Base-by-base conservation (phyloP, 2,329 filamentous ascomycete species). In the Xylariaceae sp. region DNA sequence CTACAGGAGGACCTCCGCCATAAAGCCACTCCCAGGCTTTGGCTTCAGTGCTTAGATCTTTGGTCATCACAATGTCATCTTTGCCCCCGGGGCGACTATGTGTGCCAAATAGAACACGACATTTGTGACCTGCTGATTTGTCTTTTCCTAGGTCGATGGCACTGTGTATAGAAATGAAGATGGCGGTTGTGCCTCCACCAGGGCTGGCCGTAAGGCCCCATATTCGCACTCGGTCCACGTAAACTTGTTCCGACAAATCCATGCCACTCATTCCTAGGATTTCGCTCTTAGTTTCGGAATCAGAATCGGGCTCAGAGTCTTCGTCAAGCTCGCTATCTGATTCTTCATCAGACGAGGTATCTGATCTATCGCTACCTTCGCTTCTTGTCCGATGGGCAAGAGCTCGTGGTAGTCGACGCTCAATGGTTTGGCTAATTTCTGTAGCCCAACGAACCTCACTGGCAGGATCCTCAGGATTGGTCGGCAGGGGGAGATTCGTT, bases 1-100 rank as follows among this genome's bases (percentile, higher is more conserved):
- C 69, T 2, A 81, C 75, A 2, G 72, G 69, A 0, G 71, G 68
- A 0, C 77, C 78, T n/a, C 69, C 68, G 16, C 78, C 80, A 59
- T 84, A 83, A 75, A 83, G 80, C 74, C 77, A 81, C 55, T 83
- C 77, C 75, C 80, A 83, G 42, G 79, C 70, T 36, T 69, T 68
- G 0, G 74, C 81, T 63, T 84, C 81, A 2, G 80, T 81, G n/a
- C 77, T 78, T 17, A 79, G 65, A 2, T 57, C 61, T 47, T 53
- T 48, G 10, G 52, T 39, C 16, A 53, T 28, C 28, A 51, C 38
- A 42, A 14, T 31, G 0, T 51, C 50, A 6, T 58, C 50, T 9
- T 7, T 36, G 1, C 40, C 42, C 9, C 57, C 54, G 1, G 39
- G 18, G n/a, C 14, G 57, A 55, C 47, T 50, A 49, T 45, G 50